phyloP scores from a whole-genome alignment of 495 filamentous ascomycete species.

The Bacidia rubella region DNA sequence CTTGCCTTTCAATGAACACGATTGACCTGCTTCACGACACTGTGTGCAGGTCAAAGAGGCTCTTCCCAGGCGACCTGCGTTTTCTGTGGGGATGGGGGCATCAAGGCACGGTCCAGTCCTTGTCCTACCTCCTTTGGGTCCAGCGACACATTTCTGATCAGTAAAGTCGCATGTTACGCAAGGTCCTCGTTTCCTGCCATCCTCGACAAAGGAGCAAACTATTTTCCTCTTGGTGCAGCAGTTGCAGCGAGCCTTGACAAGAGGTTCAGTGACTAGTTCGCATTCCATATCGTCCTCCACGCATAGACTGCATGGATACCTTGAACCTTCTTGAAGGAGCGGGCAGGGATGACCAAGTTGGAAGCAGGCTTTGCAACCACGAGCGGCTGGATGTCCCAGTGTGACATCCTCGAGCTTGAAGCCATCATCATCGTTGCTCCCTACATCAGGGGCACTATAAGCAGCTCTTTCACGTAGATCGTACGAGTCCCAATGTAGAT shows the following conservation, averaged over 20 bases:
- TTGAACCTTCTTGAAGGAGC: constrained; percentile 14
- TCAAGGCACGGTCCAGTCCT: constrained; percentile 16
- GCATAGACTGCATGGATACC: constrained; percentile 14
- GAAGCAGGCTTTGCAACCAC: constrained; percentile 16
- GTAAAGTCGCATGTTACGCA: constrained; percentile 9
- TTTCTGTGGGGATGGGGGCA: not conserved
- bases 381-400: constrained; percentile 14
- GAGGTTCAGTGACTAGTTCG: constrained; percentile 13
- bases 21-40: constrained; percentile 3
- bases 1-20: constrained; percentile 7
- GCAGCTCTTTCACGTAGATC: not conserved
- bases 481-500: not conserved
- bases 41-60: constrained; percentile 7
- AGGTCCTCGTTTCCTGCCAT: not conserved
- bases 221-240: constrained; percentile 8
- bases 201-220: not conserved
- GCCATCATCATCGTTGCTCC: constrained; percentile 2
- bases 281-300: constrained; percentile 12
- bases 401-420: constrained; percentile 11
- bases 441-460: not conserved
- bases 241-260: constrained; percentile 8
- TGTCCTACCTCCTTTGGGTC: constrained; percentile 13
- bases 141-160: constrained; percentile 12
- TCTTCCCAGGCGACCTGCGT: not conserved
- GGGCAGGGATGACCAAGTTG: constrained; percentile 9